Evolutionary conservation across 2,329 filamentous ascomycete genomes (phyloP).

Genomic region (Botrytis elliptica): DNA sequence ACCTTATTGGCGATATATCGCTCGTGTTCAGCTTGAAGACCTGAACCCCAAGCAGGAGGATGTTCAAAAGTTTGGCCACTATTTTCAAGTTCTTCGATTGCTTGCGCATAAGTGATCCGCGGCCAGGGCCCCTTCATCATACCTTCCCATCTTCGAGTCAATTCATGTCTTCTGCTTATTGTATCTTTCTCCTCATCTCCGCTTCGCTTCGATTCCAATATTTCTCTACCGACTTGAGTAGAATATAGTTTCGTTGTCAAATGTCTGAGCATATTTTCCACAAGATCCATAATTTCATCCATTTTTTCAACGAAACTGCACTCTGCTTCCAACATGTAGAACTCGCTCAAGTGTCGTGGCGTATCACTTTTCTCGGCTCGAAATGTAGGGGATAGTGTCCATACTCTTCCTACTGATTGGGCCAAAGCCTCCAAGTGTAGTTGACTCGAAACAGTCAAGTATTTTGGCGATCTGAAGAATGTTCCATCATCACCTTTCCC

Average conservation of each 20-base stretch:
- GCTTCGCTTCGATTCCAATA: constrained; percentile 38
- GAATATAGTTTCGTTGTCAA: constrained; percentile 46
- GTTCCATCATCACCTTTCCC: constrained; percentile 44
- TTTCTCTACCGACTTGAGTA: constrained; percentile 53
- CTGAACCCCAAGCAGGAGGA: constrained; percentile 66
- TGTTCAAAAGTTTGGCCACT: constrained; percentile 63
- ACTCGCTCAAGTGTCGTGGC: constrained; percentile 89
- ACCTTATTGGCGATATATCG: constrained; percentile 73
- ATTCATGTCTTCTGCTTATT: constrained; percentile 39
- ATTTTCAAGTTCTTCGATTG: constrained; percentile 65
- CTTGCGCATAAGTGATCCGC: constrained; percentile 78
- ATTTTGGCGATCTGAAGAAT: constrained; percentile 88
- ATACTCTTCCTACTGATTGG: constrained; percentile 85
- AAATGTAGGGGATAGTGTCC: constrained; percentile 92
- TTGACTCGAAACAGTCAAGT: constrained; percentile 92
- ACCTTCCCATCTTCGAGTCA: constrained; percentile 71
- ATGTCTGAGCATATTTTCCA: constrained; percentile 72
- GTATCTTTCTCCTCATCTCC: constrained; percentile 19
- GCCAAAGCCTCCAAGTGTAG: constrained; percentile 90
- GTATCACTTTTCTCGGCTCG: constrained; percentile 93
- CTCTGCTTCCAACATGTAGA: constrained; percentile 98
- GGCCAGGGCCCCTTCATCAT: constrained; percentile 65
- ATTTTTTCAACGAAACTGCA: constrained; percentile 74
- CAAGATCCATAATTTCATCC: constrained; percentile 70
- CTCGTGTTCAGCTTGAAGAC: constrained; percentile 90